These are phyloP conservation scores for Corymbia maculata DNA, from an alignment of 345 rosid genomes.

Conservation along the genomic window DNA sequence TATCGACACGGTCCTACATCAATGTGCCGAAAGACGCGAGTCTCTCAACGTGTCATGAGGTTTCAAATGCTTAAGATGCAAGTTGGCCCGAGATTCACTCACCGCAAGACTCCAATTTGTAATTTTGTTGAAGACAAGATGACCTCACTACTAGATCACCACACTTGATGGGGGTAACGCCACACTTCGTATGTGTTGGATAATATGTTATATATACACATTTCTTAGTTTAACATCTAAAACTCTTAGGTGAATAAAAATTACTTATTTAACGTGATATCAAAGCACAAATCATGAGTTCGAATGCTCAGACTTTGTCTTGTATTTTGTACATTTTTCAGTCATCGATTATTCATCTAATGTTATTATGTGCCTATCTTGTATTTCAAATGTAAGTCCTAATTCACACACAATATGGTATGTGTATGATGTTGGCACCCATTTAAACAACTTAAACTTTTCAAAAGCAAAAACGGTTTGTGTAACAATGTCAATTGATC, in stretches of 20 bases:
- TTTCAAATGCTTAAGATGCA: not conserved
- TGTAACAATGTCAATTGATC: not conserved
- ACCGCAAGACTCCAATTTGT: not conserved
- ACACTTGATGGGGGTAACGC: not conserved
- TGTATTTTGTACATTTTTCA: not conserved
- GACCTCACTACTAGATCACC: not conserved
- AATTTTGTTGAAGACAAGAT: not conserved
- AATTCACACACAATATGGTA: not conserved
- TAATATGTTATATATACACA: too few relatives aligned
- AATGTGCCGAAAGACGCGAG: not conserved
- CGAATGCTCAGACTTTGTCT: not conserved
- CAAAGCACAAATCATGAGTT: too few relatives aligned
- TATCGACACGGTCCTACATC: not conserved
- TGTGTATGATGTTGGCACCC: not conserved
- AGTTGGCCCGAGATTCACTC: not conserved
- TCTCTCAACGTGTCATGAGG: not conserved
- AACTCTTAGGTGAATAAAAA: too few relatives aligned
- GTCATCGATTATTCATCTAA: accelerated
- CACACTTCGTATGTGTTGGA: too few relatives aligned
- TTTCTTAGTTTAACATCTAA: not conserved
- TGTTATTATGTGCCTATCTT: not conserved
- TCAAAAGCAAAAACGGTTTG: not conserved
- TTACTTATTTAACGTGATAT: too few relatives aligned
- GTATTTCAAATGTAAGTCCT: not conserved
- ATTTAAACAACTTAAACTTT: not conserved